Conservation (phyloP, 2,329 filamentous ascomycete genomes). For the Rosellinia necatrix region DNA sequence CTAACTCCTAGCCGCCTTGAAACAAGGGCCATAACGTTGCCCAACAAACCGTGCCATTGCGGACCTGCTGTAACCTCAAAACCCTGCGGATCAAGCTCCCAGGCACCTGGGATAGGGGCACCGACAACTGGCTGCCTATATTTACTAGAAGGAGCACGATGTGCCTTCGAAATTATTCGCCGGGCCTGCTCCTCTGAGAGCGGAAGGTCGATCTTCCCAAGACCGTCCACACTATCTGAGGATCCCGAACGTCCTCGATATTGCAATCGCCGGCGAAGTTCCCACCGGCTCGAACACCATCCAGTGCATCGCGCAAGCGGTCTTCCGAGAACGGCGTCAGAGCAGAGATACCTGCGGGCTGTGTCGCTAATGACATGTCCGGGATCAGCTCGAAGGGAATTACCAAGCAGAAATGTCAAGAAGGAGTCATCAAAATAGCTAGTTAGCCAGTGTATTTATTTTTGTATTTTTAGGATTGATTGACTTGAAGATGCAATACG, state of each 20-base stretch:
- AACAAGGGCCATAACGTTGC: neutral
- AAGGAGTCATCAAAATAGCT: neutral
- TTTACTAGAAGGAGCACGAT: slow-evolving; percentile 45
- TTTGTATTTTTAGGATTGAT: neutral
- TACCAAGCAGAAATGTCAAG: neutral
- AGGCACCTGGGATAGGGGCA: slow-evolving; percentile 47
- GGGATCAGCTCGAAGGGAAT: neutral
- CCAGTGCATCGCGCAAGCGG: neutral
- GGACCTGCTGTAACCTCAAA: slow-evolving; percentile 41
- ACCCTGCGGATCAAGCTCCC: slow-evolving; percentile 47
- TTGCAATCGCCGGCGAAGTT: neutral
- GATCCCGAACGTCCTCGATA: neutral
- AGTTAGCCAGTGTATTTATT: neutral
- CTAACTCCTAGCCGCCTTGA: slow-evolving; percentile 41
- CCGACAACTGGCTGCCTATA: slow-evolving; percentile 48
- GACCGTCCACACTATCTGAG: slow-evolving; percentile 1
- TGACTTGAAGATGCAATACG: no score
- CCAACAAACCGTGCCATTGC: neutral
- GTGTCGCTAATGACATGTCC: no score
- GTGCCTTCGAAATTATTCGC: slow-evolving; percentile 35
- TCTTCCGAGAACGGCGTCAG: neutral
- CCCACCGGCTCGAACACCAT: neutral
- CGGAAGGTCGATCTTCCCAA: slow-evolving; percentile 31
- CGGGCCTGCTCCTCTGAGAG: slow-evolving; percentile 30
- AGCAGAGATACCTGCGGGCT: neutral